Evolutionary conservation across 352 stramenopile species (phyloP).

Genomic region (Pythium periplocum): DNA sequence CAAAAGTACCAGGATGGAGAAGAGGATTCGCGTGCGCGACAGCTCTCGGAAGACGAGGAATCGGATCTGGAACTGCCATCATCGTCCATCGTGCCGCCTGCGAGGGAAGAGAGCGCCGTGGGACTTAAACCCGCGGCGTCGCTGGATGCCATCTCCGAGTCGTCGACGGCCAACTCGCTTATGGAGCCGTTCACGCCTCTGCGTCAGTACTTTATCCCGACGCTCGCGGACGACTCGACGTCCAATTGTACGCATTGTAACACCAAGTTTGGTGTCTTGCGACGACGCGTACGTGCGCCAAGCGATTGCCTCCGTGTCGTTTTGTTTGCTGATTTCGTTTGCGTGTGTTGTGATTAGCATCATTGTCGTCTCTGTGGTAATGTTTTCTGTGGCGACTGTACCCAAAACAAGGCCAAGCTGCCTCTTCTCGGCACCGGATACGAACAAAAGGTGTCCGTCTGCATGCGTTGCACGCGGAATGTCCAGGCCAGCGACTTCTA

Average conservation of each 20-base stretch:
- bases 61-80: slow-evolving; percentile 7
- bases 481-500: slow-evolving; percentile 57
- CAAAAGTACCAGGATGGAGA: slow-evolving; percentile 1
- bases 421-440: slow-evolving; percentile 52
- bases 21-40: slow-evolving; percentile 4
- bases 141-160: neutral
- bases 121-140: neutral
- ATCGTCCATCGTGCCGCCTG: neutral
- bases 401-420: slow-evolving; percentile 56
- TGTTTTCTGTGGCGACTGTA: slow-evolving; percentile 74
- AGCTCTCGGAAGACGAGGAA: slow-evolving; percentile 15
- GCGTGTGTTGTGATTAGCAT: slow-evolving; percentile 24
- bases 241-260: slow-evolving; percentile 54
- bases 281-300: slow-evolving; percentile 40
- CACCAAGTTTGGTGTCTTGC: slow-evolving; percentile 71
- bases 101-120: neutral
- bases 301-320: neutral
- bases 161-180: neutral
- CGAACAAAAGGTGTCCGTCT: slow-evolving; percentile 71
- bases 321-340: too few species aligned
- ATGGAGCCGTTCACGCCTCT: slow-evolving; percentile 20
- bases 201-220: slow-evolving; percentile 53
- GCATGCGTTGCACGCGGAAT: slow-evolving; percentile 72
- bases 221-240: slow-evolving; percentile 42
- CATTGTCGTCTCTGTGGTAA: slow-evolving; percentile 75